phyloP scores from a whole-genome alignment of 2,329 filamentous ascomycete species.

The Colletotrichum sidae region DNA sequence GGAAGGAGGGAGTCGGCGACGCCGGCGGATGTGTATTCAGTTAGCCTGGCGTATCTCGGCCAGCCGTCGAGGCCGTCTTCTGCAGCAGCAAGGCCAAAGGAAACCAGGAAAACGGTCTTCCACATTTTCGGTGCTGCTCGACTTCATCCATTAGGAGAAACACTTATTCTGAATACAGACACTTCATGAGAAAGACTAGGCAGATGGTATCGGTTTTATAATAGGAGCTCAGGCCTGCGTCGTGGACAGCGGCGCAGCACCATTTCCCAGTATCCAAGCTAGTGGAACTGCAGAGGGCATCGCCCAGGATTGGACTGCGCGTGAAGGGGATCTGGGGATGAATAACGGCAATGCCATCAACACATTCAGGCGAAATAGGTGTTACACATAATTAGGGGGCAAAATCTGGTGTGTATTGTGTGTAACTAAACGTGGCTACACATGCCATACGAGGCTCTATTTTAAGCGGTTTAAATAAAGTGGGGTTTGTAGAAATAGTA shows the following conservation, averaged over 20 bases:
- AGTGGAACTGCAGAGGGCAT: too few relatives aligned
- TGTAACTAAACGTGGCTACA: too few relatives aligned
- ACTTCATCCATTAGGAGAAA: constrained; percentile 17
- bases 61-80: constrained; percentile 73
- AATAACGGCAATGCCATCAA: constrained; percentile 11
- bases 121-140: constrained; percentile 41
- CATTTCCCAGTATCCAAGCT: too few relatives aligned
- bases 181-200: not conserved
- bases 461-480: too few relatives aligned
- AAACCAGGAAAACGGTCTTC: constrained; percentile 42
- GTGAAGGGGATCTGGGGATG: not conserved
- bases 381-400: too few relatives aligned
- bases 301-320: too few relatives aligned
- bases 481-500: too few relatives aligned
- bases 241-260: not conserved
- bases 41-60: constrained; percentile 71
- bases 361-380: constrained; percentile 36
- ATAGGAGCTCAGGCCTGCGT: constrained; percentile 1
- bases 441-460: too few relatives aligned
- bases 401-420: too few relatives aligned
- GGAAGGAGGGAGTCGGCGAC: constrained; percentile 54
- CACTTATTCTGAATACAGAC: constrained; percentile 15
- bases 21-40: constrained; percentile 41
- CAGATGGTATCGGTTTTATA: constrained; percentile 14
- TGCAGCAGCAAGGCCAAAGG: constrained; percentile 55